A percentile compares a stretch with the other conserved stretches of the same genome.
Evolutionary conservation across 768 basidiomycete species (phyloP).

Genomic region (Amanita phalloides): DNA sequence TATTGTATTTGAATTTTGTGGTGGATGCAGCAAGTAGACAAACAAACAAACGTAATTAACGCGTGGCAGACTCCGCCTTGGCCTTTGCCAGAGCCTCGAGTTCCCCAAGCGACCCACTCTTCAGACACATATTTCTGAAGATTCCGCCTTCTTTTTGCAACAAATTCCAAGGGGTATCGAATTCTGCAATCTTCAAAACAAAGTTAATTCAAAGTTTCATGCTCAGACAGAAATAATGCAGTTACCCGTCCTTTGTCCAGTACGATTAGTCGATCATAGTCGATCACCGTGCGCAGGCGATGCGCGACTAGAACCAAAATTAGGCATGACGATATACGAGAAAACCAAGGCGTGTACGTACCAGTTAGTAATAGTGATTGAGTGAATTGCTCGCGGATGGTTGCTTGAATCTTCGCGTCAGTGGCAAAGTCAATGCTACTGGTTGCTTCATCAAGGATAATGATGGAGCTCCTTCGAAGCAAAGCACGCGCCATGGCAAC

Average conservation of each 20-base stretch:
- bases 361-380: conserved; percentile 58
- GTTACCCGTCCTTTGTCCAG: conserved; percentile 57
- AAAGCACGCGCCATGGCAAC: conserved; percentile 82
- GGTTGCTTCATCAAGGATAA: conserved; percentile 77
- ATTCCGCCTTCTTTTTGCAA: conserved; percentile 52
- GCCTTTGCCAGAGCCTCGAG: conserved; percentile 49
- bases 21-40: too few species aligned
- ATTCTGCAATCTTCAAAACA: conserved; percentile 38
- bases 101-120: conserved; percentile 56
- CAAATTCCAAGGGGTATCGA: conserved; percentile 63
- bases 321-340: neutral
- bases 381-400: conserved; percentile 80
- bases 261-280: conserved; percentile 72
- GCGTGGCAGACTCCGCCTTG: conserved; percentile 16
- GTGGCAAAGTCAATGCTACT: conserved; percentile 83
- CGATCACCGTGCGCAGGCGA: conserved; percentile 66
- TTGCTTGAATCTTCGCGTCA: conserved; percentile 82
- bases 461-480: conserved; percentile 58
- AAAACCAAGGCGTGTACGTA: neutral
- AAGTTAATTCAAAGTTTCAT: neutral
- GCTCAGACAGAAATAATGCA: neutral
- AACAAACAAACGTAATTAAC: too few species aligned
- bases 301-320: conserved; percentile 43
- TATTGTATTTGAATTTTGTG: too few species aligned
- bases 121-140: conserved; percentile 61